Evolutionary conservation across 176 grass and related monocot species (phyloP).

Genomic region (Luzula sylvatica): DNA sequence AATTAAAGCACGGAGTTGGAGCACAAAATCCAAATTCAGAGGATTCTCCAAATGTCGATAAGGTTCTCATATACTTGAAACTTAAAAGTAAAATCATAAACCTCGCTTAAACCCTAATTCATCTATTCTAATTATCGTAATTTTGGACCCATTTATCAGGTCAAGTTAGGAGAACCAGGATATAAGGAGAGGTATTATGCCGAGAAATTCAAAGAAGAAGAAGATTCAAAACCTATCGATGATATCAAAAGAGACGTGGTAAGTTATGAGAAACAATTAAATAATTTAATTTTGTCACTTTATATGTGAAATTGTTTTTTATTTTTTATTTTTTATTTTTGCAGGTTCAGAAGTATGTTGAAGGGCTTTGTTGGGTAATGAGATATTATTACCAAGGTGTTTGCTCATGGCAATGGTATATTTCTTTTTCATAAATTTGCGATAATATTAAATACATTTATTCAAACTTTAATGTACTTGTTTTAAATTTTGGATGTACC

Average conservation of each 20-base stretch:
- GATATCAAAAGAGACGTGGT: slow-evolving; percentile 81
- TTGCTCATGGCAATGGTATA: slow-evolving; percentile 98
- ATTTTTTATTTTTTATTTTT: slow-evolving; percentile 1
- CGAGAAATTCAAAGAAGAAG: slow-evolving; percentile 84
- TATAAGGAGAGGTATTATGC: slow-evolving; percentile 77
- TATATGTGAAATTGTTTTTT: neutral
- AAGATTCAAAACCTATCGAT: slow-evolving; percentile 48
- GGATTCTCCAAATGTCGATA: slow-evolving; percentile 54
- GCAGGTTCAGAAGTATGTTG: slow-evolving; percentile 93
- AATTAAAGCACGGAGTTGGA: slow-evolving; percentile 48
- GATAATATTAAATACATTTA: slow-evolving; percentile 7
- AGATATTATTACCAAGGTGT: slow-evolving; percentile 98
- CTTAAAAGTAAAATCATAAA: slow-evolving; percentile 6
- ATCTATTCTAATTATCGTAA: slow-evolving; percentile 14
- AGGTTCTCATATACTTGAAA: slow-evolving; percentile 25
- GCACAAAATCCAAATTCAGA: slow-evolving; percentile 36
- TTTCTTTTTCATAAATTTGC: slow-evolving; percentile 26
- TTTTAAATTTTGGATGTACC: neutral
- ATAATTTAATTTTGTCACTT: neutral
- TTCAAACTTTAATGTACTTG: slow-evolving; percentile 1
- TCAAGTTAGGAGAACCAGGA: slow-evolving; percentile 91
- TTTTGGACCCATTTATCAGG: slow-evolving; percentile 33
- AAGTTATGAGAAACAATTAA: slow-evolving; percentile 26
- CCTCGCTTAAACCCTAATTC: neutral
- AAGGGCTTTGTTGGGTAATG: slow-evolving; percentile 99